Conservation (phyloP, 139 green algal genomes). For the Tetradesmus obliquus region DNA sequence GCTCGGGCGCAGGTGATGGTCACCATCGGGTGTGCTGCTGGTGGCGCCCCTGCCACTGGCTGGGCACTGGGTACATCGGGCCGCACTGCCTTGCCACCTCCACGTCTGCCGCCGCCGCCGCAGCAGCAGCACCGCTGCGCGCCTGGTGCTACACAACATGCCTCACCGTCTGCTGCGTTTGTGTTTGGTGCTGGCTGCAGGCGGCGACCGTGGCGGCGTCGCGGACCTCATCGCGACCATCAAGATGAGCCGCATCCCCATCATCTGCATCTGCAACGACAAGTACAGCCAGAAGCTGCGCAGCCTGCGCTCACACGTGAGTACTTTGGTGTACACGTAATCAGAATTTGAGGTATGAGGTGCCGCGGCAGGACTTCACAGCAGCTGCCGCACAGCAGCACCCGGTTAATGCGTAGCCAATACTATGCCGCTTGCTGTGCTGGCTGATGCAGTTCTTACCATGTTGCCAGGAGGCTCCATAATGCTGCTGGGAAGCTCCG, state of each 20-base stretch:
- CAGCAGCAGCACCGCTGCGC: neutral
- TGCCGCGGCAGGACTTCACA: too few relatives aligned
- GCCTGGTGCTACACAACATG: neutral
- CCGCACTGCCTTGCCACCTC: too few relatives aligned
- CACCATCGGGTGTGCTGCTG: too few relatives aligned
- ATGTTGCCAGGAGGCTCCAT: too few relatives aligned
- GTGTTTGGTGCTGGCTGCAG: conserved; percentile 42
- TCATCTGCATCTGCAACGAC: conserved; percentile 99
- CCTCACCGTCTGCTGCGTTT: neutral
- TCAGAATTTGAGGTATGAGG: too few relatives aligned
- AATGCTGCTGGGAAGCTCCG: too few relatives aligned
- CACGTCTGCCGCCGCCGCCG: neutral
- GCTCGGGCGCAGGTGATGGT: too few relatives aligned
- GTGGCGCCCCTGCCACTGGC: too few relatives aligned
- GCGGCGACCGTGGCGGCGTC: conserved; percentile 93
- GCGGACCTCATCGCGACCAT: conserved; percentile 96
- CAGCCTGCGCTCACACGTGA: conserved; percentile 76
- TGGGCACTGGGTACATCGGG: neutral
- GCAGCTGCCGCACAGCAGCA: too few relatives aligned
- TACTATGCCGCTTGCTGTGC: too few relatives aligned
- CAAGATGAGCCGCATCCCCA: conserved; percentile 87
- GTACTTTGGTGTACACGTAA: neutral
- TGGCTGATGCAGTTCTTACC: too few relatives aligned
- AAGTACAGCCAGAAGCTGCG: conserved; percentile 96
- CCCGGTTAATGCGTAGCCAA: too few relatives aligned